phyloP scores from a whole-genome alignment of 2,329 filamentous ascomycete genomes.

The Paecilomyces dactylethromorphus region DNA sequence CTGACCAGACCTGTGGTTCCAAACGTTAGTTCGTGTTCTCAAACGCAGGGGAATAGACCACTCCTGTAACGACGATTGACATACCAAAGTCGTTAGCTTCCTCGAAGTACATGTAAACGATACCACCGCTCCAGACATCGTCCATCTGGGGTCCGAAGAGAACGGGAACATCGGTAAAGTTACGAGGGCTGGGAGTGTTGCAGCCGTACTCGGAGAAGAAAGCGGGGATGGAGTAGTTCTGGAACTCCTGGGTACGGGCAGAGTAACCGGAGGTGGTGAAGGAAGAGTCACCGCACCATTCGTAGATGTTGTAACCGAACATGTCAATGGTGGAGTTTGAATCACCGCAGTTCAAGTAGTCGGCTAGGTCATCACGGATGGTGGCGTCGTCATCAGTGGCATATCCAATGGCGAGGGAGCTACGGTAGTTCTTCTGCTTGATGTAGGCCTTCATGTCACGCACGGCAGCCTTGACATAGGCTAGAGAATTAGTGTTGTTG shows the following conservation, averaged over 20 bases:
- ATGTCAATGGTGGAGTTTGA: conserved; percentile 72
- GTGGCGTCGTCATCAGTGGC: conserved; percentile 87
- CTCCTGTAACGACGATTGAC: not conserved
- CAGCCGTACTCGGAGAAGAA: conserved; percentile 99
- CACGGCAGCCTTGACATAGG: conserved; percentile 95
- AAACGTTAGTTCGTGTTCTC: not conserved
- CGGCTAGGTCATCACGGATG: conserved; percentile 73
- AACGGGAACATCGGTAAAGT: conserved; percentile 76
- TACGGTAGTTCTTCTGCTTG: conserved; percentile 66
- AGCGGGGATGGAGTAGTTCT: conserved; percentile 81
- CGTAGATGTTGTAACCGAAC: conserved; percentile 99
- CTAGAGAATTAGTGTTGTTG: conserved; percentile 83
- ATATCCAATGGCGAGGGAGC: conserved; percentile 78
- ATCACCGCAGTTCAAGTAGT: conserved; percentile 89
- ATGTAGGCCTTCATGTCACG: conserved; percentile 96
- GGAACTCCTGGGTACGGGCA: conserved; percentile 77
- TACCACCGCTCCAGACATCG: conserved; percentile 83
- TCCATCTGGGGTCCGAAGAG: conserved; percentile 80
- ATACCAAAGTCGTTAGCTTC: conserved; percentile 74
- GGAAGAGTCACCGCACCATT: conserved; percentile 86
- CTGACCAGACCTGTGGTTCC: conserved; percentile 43
- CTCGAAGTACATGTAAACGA: conserved; percentile 98
- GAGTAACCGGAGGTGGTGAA: conserved; percentile 73
- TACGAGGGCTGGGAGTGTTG: conserved; percentile 66
- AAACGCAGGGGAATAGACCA: not conserved